Conservation (phyloP, 257 asterid genomes). For the Gentiana macrophylla region DNA sequence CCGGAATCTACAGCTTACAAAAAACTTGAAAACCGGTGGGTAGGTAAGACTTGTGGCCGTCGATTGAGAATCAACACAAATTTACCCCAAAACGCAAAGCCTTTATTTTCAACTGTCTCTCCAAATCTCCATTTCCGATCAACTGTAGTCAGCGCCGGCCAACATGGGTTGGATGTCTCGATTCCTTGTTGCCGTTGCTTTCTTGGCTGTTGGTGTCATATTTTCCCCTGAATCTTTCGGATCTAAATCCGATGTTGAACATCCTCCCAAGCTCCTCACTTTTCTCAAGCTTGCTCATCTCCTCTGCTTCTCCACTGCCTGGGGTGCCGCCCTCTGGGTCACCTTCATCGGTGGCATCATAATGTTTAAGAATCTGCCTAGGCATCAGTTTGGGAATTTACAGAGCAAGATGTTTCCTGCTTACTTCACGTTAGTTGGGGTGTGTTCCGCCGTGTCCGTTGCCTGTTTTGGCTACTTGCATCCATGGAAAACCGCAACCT, state of each 20-base stretch:
- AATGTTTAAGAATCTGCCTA: slow-evolving; percentile 97
- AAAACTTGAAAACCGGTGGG: not conserved
- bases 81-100: no score
- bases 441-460: slow-evolving; percentile 75
- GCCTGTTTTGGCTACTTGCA: slow-evolving; percentile 85
- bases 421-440: slow-evolving; percentile 90
- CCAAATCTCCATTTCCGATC: no score
- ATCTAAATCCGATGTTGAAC: slow-evolving; percentile 51
- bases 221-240: slow-evolving; percentile 91
- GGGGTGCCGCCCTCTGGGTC: slow-evolving; percentile 97
- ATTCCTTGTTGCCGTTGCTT: slow-evolving; percentile 63
- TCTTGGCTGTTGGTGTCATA: slow-evolving; percentile 68
- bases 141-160: no score
- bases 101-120: no score
- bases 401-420: slow-evolving; percentile 99
- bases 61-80: no score
- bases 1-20: no score
- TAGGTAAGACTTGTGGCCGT: not conserved
- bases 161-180: slow-evolving; percentile 82
- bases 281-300: slow-evolving; percentile 71
- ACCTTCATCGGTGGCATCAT: slow-evolving; percentile 99
- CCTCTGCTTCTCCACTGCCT: slow-evolving; percentile 88
- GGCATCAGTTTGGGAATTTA: slow-evolving; percentile 94
- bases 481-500: slow-evolving; percentile 76
- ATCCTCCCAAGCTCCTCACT: slow-evolving; percentile 33